These are phyloP conservation scores for Fabrea salina DNA, from an alignment of 169 alveolate genomes.

Conservation along the genomic window DNA sequence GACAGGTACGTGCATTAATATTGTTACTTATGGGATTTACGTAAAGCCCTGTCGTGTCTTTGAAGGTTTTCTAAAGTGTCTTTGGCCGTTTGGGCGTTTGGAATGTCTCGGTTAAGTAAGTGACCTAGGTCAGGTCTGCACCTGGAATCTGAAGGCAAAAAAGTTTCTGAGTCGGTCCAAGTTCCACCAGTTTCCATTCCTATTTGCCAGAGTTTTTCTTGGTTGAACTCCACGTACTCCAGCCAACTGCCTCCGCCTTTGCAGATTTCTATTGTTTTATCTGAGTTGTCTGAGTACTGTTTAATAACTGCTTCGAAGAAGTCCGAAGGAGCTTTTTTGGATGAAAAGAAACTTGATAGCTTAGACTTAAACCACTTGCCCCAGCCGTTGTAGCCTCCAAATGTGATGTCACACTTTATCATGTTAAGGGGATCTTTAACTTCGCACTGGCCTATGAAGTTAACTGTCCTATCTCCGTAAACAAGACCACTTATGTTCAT, in stretches of 20 bases:
- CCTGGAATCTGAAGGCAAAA: conserved; percentile 47
- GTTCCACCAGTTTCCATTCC: background rate
- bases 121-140: conserved; percentile 47
- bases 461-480: conserved; percentile 6
- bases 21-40: too few species aligned
- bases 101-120: conserved; percentile 29
- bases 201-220: background rate
- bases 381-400: background rate
- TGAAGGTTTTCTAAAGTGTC: background rate
- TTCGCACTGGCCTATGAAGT: background rate
- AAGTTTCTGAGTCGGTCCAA: conserved; percentile 4
- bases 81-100: conserved; percentile 3
- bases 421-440: background rate
- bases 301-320: background rate
- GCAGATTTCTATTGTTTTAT: conserved; percentile 33
- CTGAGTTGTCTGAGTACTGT: background rate
- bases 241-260: conserved; percentile 51
- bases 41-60: conserved; percentile 34
- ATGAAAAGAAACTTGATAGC: background rate
- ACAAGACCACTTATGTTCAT: conserved; percentile 3
- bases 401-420: background rate
- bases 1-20: conserved; percentile 87
- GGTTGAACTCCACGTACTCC: conserved; percentile 37
- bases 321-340: background rate
- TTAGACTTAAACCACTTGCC: background rate